Evolutionary conservation across 1,284 basidiomycete genomes (phyloP).

Genomic region (Ganoderma multipileum): DNA sequence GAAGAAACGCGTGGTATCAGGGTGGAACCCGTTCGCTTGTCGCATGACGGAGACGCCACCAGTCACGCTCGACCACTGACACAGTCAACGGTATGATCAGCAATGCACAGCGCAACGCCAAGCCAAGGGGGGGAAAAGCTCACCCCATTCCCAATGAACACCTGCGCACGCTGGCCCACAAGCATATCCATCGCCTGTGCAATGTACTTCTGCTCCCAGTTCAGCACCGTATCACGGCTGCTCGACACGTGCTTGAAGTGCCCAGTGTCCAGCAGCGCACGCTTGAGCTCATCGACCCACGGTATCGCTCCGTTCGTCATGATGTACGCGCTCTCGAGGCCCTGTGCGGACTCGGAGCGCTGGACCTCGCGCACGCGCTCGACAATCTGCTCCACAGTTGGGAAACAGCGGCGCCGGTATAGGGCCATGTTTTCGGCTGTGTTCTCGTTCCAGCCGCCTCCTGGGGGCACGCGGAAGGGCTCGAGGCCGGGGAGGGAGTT

Average conservation of each 20-base stretch:
- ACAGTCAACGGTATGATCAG: not conserved
- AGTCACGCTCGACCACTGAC: constrained; percentile 67
- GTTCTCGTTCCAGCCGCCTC: constrained; percentile 34
- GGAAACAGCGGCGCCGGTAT: constrained; percentile 56
- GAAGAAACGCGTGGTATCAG: constrained; percentile 38
- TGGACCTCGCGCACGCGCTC: constrained; percentile 47
- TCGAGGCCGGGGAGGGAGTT: constrained; percentile 49
- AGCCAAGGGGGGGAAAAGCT: constrained; percentile 20
- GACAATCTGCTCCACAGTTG: constrained; percentile 52
- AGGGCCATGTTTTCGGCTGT: constrained; percentile 32
- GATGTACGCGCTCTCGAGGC: constrained; percentile 52
- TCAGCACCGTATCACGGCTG: constrained; percentile 45
- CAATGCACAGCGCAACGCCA: not conserved
- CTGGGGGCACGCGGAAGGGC: constrained; percentile 33
- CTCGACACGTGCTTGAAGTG: constrained; percentile 37
- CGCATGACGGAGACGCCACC: constrained; percentile 63
- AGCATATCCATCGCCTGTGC: constrained; percentile 53
- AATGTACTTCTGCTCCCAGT: constrained; percentile 48
- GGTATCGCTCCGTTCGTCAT: constrained; percentile 60
- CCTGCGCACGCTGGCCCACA: constrained; percentile 49
- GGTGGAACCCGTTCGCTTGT: constrained; percentile 46
- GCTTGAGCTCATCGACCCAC: constrained; percentile 51
- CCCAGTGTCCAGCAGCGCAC: constrained; percentile 39
- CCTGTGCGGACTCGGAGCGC: constrained; percentile 34
- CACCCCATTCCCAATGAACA: constrained; percentile 58